Evolutionary conservation across 2,329 filamentous ascomycete genomes (phyloP), one percentile per base, ranked within the genome.

Genomic region (Colletotrichum musae): DNA sequence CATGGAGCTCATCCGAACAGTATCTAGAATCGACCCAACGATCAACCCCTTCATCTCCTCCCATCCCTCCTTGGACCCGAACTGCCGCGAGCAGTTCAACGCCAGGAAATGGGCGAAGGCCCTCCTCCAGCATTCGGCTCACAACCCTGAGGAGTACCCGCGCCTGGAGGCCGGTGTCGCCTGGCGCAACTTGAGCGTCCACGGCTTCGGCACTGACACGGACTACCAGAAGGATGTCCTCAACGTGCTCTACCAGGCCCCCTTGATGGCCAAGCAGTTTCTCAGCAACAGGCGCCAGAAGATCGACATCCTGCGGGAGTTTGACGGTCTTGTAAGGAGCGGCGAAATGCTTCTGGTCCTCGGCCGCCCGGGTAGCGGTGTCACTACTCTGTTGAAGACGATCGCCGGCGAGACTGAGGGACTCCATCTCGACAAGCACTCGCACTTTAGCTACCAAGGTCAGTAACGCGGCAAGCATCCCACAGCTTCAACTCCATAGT

Each of bases 361-460:
- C 6, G 89, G 89, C 10, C 85, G 87, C 41, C 88, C 88, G 5
- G 81, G 81, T 1, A 77, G 77, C 45, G 88, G 88, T 16, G 89
- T 87, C 73, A 85, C 84, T n/a, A 90, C 88, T 0, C 77, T 90
- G 1, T 78, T 90, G 10, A 89, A 89, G 75, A 84, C 87, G 0
- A 82, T 90, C 18, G 81, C 82, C 0, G 85, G 85, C n/a, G 84
- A 89, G 70, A 82, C 85, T 6, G 79, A 85, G 39, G 87, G 86
- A 0, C 78, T 87, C n/a, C 77, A 84, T n/a, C 75, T 85, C 9
- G 82, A 84, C 52, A 71, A 81, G 0, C 68, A 80, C 0, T 84
- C 85, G 2, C 71, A 76, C 3, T 78, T 89, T 48, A 85, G 88
- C 72, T 89, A 89, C 72, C 85, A 88, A 74, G 87, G 86, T 74